Conservation (phyloP, 176 grass and related monocot genomes). For the Raddia distichophylla region DNA sequence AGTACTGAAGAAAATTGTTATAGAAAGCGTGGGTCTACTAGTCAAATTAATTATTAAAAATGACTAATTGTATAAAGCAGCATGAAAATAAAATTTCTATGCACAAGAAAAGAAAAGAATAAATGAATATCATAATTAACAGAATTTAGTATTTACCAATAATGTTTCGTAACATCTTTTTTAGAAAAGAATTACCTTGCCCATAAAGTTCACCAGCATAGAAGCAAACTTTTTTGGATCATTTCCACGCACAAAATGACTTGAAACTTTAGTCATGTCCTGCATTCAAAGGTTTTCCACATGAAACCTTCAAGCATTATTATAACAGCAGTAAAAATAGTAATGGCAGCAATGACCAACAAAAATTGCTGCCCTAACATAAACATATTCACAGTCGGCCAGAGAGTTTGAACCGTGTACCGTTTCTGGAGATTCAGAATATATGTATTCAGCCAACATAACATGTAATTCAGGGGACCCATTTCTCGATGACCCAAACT, state of each 20-base stretch:
- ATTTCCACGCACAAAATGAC: conserved; percentile 92
- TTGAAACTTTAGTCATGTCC: conserved; percentile 96
- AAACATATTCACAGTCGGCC: conserved; percentile 30
- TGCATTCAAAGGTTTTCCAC: conserved; percentile 46
- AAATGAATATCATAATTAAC: conserved; percentile 9
- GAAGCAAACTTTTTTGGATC: conserved; percentile 88
- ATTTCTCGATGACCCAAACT: conserved; percentile 73
- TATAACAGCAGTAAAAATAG: conserved; percentile 27
- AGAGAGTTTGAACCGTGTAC: conserved; percentile 56
- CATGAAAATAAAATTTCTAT: not conserved
- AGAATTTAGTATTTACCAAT: not conserved
- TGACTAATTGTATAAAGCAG: conserved; percentile 13
- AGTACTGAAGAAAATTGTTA: conserved; percentile 2
- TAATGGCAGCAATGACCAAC: not conserved
- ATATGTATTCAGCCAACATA: conserved; percentile 94
- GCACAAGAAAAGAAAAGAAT: not conserved
- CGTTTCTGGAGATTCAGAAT: conserved; percentile 90
- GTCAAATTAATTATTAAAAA: not conserved
- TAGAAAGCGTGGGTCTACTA: conserved; percentile 4
- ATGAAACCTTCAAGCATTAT: conserved; percentile 32
- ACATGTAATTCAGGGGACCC: conserved; percentile 88
- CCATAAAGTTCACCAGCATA: conserved; percentile 90
- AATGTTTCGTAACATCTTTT: conserved; percentile 5
- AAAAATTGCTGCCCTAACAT: conserved; percentile 25
- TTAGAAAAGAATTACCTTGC: conserved; percentile 73